Percentiles rank a stretch among this genome's conserved stretches.
Evolutionary conservation across 2,329 filamentous ascomycete species (phyloP).

Genomic region (Trichoderma lentiforme): DNA sequence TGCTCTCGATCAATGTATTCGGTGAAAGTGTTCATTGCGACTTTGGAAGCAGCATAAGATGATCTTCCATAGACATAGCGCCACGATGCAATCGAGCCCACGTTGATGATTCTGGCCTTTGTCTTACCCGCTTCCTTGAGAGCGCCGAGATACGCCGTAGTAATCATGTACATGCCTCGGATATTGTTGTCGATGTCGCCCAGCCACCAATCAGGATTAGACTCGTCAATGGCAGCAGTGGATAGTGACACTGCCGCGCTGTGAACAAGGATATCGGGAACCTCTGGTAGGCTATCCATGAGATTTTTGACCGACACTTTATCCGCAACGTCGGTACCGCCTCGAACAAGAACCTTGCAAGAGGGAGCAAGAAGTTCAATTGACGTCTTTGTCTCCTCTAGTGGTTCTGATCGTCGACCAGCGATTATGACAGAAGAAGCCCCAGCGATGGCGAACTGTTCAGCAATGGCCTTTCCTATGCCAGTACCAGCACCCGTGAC

Average conservation of each 20-base stretch:
- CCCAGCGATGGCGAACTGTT: not conserved
- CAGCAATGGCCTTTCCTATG: not conserved
- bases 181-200: conserved; percentile 1
- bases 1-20: not conserved
- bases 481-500: not conserved
- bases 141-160: not conserved
- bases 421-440: not conserved
- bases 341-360: not conserved
- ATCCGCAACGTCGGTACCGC: not conserved
- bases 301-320: not conserved
- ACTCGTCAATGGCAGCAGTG: not conserved
- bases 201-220: not conserved
- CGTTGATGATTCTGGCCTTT: conserved; percentile 1
- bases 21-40: not conserved
- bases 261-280: not conserved
- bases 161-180: conserved; percentile 3
- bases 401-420: not conserved
- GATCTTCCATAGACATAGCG: not conserved
- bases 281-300: not conserved
- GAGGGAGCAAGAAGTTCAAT: not conserved
- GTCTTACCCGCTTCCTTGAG: not conserved
- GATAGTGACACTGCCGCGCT: conserved; percentile 2
- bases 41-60: not conserved
- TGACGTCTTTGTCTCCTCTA: not conserved
- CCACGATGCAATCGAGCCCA: not conserved